These are phyloP conservation scores for Klebsormidium nitens DNA, from an alignment of 139 green algal genomes.

Conservation along the genomic window DNA sequence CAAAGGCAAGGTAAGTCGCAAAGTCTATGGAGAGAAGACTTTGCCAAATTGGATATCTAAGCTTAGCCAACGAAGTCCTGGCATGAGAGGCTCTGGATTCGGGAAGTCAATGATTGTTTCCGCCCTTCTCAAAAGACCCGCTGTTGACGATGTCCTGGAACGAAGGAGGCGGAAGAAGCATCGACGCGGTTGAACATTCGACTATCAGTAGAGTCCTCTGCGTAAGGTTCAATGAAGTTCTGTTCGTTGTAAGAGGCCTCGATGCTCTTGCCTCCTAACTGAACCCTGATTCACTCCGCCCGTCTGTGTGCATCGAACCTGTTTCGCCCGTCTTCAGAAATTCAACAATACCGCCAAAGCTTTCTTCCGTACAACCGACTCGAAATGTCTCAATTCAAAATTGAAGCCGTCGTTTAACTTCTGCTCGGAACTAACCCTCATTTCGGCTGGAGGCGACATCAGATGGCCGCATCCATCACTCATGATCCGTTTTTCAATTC, in stretches of 20 bases:
- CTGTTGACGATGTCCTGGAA: background rate
- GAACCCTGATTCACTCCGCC: no score
- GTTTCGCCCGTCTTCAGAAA: background rate
- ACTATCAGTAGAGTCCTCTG: no score
- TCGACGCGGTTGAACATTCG: background rate
- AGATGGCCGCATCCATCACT: background rate
- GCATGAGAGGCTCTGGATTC: background rate
- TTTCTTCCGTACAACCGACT: background rate
- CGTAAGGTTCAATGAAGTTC: no score
- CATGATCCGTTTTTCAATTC: background rate
- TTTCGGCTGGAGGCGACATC: background rate
- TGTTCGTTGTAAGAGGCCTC: no score
- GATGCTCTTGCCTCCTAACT: no score
- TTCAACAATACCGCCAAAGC: background rate
- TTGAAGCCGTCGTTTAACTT: background rate
- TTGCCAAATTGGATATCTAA: background rate
- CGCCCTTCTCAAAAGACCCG: background rate
- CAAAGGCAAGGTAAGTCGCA: constrained; percentile 12
- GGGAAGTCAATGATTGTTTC: background rate
- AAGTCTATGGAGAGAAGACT: background rate
- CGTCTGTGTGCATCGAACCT: no score
- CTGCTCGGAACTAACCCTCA: background rate
- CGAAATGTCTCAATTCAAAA: background rate
- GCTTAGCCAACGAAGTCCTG: background rate
- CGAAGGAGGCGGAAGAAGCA: background rate